Evolutionary conservation across 2,329 filamentous ascomycete genomes (phyloP).

Genomic region (Colletotrichum sp.): DNA sequence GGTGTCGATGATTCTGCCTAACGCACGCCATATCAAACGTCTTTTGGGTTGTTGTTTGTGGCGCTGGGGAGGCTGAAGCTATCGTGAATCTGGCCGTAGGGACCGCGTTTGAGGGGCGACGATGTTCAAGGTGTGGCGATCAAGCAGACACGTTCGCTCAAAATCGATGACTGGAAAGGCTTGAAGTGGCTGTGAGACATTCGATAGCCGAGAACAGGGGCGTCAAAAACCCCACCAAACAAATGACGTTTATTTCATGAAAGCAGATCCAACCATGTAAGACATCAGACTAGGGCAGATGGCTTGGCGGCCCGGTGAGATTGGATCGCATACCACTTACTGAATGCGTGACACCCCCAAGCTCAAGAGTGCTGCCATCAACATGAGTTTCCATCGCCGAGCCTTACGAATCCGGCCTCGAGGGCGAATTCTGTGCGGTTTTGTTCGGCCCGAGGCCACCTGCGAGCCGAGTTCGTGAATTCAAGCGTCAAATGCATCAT

Average conservation of each 20-base stretch:
- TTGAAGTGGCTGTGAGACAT: background rate
- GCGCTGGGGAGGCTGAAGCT: background rate
- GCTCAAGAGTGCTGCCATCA: background rate
- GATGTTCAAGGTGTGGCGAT: background rate
- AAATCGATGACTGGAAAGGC: background rate
- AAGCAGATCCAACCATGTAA: background rate
- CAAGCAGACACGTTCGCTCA: background rate
- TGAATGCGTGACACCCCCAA: background rate
- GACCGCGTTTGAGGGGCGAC: background rate
- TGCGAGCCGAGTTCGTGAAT: background rate
- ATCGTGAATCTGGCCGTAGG: background rate
- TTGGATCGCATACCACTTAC: background rate
- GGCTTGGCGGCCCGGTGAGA: conserved; percentile 3
- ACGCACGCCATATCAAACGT: background rate
- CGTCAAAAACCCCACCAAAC: no score
- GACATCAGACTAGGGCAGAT: background rate
- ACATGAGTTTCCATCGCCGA: background rate
- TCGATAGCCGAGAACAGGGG: background rate
- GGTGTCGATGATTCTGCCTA: background rate
- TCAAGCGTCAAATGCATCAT: background rate
- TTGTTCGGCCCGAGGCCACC: background rate
- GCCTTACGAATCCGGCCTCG: background rate
- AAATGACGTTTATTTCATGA: background rate
- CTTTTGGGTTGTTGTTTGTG: background rate
- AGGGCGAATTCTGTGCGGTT: no score